Conservation (phyloP, 2,329 filamentous ascomycete genomes). For the Fusarium fujikuroi region DNA sequence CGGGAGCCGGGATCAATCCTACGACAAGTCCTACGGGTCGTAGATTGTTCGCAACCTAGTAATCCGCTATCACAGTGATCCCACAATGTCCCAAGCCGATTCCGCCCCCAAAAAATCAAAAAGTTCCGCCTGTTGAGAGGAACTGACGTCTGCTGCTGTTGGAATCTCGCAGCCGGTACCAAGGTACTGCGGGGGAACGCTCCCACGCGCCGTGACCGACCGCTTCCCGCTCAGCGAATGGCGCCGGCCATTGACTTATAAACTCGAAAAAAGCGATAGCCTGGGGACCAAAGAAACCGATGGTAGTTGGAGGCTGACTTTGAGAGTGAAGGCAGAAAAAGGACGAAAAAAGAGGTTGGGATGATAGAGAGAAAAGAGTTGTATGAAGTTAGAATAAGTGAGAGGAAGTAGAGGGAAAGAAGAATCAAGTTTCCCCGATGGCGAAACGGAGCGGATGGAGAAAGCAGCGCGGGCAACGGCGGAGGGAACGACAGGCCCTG, state of each 20-base stretch:
- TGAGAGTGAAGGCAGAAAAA: conserved; percentile 14
- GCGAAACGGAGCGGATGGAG: conserved; percentile 34
- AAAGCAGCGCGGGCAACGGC: conserved; percentile 23
- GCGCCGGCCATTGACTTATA: conserved; percentile 66
- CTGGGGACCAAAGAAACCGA: conserved; percentile 20
- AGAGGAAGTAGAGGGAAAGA: conserved; percentile 28
- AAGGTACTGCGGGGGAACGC: conserved; percentile 68
- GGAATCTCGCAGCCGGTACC: conserved; percentile 49
- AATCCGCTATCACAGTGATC: conserved; percentile 12
- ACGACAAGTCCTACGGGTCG: background rate
- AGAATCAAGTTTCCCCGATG: conserved; percentile 41
- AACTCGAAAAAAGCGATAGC: conserved; percentile 27
- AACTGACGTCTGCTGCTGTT: conserved; percentile 34
- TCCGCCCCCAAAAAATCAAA: conserved; percentile 24
- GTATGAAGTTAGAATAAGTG: conserved; percentile 24
- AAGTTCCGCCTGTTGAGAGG: conserved; percentile 10
- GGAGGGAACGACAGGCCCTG: conserved; percentile 24
- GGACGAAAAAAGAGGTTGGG: conserved; percentile 4
- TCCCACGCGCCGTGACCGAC: conserved; percentile 69
- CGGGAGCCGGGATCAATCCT: conserved; percentile 8
- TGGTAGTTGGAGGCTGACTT: conserved; percentile 12
- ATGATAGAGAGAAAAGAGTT: conserved; percentile 9
- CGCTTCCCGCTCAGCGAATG: conserved; percentile 63
- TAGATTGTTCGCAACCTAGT: conserved; percentile 7
- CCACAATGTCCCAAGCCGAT: conserved; percentile 14